Evolutionary conservation across 345 rosid species (phyloP).

Genomic region (Brassica nigra): DNA sequence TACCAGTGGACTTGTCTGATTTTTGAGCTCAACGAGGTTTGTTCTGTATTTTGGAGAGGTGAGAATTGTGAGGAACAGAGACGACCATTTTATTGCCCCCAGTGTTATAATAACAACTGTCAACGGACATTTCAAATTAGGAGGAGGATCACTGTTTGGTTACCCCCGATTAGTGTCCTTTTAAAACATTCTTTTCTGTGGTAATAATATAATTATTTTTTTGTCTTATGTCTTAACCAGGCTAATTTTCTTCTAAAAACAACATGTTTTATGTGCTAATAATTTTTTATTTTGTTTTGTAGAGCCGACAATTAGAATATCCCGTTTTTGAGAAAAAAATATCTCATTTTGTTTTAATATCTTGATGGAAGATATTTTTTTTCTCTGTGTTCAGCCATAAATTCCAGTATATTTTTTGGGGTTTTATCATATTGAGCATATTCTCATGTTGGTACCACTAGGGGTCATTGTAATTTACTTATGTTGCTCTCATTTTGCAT

Average conservation of each 20-base stretch:
- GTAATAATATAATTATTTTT: background rate
- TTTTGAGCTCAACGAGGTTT: conserved; percentile 19
- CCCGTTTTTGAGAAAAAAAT: background rate
- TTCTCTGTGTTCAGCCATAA: conserved; percentile 1
- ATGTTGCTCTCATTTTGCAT: background rate
- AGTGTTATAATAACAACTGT: background rate
- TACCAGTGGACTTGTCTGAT: background rate
- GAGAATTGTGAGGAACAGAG: conserved; percentile 30
- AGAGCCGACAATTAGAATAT: background rate
- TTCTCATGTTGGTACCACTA: background rate
- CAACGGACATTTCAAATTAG: conserved; percentile 36
- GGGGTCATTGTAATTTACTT: background rate
- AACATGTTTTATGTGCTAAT: background rate
- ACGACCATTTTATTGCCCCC: background rate
- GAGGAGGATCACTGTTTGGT: background rate
- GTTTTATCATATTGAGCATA: background rate
- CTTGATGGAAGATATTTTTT: conserved; percentile 9
- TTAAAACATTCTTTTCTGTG: background rate
- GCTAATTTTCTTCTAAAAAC: background rate
- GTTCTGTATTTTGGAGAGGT: conserved; percentile 14
- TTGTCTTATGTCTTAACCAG: background rate
- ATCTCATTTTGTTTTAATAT: background rate
- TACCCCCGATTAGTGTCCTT: background rate
- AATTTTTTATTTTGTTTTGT: background rate
- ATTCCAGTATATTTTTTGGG: background rate